A percentile compares a stretch with the other conserved stretches of the same genome.
Evolutionary conservation across 2,329 filamentous ascomycete species (phyloP).

Genomic region (Nigrospora sphaerica): DNA sequence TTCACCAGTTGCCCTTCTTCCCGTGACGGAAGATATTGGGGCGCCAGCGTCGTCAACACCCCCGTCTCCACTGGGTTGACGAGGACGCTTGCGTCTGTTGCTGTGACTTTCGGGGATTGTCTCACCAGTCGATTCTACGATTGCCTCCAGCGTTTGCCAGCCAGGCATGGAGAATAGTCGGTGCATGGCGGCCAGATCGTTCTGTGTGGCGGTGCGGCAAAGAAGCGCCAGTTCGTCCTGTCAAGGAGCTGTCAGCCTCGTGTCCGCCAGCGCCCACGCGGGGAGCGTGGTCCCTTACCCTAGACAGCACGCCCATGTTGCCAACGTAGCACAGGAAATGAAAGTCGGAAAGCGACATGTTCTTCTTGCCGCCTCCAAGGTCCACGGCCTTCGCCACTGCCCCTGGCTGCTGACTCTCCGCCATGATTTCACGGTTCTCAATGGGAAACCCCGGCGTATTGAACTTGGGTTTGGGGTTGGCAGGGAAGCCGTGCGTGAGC

Average conservation of each 20-base stretch:
- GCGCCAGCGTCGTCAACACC: conserved; percentile 8
- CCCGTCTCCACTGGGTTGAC: conserved; percentile 30
- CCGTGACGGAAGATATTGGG: conserved; percentile 9
- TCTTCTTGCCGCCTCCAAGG: conserved; percentile 49
- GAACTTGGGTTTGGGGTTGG: conserved; percentile 70
- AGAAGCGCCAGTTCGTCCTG: conserved; percentile 87
- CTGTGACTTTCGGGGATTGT: conserved; percentile 53
- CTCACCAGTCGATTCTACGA: conserved; percentile 97
- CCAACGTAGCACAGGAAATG: conserved; percentile 87
- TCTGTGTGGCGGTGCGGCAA: conserved; percentile 74
- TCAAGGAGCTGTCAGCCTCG: conserved; percentile 4
- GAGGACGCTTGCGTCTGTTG: conserved; percentile 50
- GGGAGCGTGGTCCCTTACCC: conserved; percentile 49
- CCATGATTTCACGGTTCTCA: conserved; percentile 83
- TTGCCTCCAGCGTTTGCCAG: conserved; percentile 89
- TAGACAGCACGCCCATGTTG: conserved; percentile 71
- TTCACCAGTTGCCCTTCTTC: conserved; percentile 17
- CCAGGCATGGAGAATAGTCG: conserved; percentile 81
- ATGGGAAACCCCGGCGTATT: conserved; percentile 71
- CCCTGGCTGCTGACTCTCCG: conserved; percentile 74
- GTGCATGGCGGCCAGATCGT: conserved; percentile 73
- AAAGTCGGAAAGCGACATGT: conserved; percentile 75
- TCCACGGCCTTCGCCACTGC: conserved; percentile 63
- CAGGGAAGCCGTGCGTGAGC: conserved; percentile 92
- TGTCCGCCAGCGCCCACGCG: too few species aligned